Evolutionary conservation across 2,329 filamentous ascomycete genomes (phyloP).

Genomic region (Hymenoscyphus occultus): DNA sequence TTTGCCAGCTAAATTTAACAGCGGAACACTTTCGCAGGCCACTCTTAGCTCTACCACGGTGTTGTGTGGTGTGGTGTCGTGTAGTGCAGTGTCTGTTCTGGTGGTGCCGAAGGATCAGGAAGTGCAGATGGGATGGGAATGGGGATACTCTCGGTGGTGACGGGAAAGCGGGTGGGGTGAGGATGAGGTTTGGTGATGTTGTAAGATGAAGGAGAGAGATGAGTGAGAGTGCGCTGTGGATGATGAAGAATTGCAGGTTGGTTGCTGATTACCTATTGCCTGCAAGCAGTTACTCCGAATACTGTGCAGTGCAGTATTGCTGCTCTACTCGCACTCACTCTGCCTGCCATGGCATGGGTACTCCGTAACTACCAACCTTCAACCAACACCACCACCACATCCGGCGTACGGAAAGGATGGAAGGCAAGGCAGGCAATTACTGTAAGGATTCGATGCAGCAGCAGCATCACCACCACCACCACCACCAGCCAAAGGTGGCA

Average conservation of each 20-base stretch:
- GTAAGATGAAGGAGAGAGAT: not conserved
- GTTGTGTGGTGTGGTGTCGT: too few species aligned
- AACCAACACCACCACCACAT: too few species aligned
- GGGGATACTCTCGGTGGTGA: not conserved
- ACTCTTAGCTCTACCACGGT: not conserved
- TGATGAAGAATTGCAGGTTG: not conserved
- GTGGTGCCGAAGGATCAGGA: not conserved
- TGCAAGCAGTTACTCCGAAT: not conserved
- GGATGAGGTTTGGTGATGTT: not conserved
- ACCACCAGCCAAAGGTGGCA: too few species aligned
- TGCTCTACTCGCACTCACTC: not conserved
- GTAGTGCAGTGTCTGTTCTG: not conserved
- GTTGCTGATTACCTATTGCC: not conserved
- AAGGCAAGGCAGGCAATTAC: too few species aligned
- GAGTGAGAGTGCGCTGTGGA: conserved; percentile 1
- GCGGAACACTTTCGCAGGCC: not conserved
- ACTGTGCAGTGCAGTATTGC: not conserved
- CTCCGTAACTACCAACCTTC: too few species aligned
- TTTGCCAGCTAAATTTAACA: not conserved
- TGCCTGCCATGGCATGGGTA: too few species aligned
- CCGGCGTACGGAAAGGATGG: too few species aligned
- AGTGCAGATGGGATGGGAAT: too few species aligned
- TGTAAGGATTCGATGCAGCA: too few species aligned
- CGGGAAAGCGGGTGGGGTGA: not conserved
- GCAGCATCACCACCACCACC: too few species aligned